Base-by-base conservation (phyloP, 495 filamentous ascomycete genomes). In the Penicillium diatomitis region DNA sequence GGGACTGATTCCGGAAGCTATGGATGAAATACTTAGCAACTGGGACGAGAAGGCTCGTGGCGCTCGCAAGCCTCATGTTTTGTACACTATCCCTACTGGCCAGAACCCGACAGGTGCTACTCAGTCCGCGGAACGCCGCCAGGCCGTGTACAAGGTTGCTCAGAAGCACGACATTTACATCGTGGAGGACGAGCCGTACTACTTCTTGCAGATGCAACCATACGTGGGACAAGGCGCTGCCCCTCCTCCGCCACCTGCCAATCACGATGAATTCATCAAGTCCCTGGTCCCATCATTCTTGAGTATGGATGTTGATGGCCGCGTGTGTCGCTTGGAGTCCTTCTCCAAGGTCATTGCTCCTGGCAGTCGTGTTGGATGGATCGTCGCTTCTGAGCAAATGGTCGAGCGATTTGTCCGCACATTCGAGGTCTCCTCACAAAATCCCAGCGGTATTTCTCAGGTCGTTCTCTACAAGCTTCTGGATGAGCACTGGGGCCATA, bases 101-200 rank as follows among this genome's bases (percentile, higher is more conserved):
- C 89, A 95, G 72, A 97, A 97, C 64, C 91, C 91, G 1, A 95
- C 90, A 0, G 91, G 91, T 5, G 83, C 88, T 37, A 95, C 91
- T 10, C 85, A 88, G 64, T 71, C 80, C 4, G 62, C 60, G 41
- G 61, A 75, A 60, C 79, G 91, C 38, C 70, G 90, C 27, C 64
- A 71, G 41, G 84, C 76, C 30, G 74, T 96, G 32, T 96, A 96
- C 70, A 72, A 67, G 8, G 76, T 95, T 9, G 82, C 81, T 30
- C 81, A 83, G 62, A 85, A 87, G 67, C 86, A 95, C 62, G 88
- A 95, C 60, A 47, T 96, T 40, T 84, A 79, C 65, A 90, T 97
- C 63, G 59, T 97, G 52, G 91, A 97, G 68, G 91, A 97, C 63
- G 91, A 97, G 62, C 91, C 91, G n/a, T 96, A 96, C 67, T 97